Evolutionary conservation across 805 yeast genomes (phyloP).

Genomic region (Saccharomycopsis sp.): DNA sequence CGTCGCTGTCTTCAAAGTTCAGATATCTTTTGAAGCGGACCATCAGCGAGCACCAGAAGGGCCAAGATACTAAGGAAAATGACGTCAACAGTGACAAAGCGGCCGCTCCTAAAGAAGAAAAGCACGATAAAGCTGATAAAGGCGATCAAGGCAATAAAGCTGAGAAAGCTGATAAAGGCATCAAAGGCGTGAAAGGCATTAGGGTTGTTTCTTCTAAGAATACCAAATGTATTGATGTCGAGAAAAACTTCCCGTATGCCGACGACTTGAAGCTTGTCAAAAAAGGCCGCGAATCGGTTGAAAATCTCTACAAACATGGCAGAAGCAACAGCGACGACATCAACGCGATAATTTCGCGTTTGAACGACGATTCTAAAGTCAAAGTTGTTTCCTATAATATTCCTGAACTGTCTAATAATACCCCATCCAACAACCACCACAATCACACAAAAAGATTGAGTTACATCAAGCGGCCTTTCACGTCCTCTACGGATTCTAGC

Average conservation of each 20-base stretch:
- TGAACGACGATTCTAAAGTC: neutral
- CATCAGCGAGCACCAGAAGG: slow-evolving; percentile 27
- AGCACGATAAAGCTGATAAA: too few relatives aligned
- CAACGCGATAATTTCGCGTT: neutral
- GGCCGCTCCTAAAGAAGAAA: neutral
- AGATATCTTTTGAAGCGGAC: slow-evolving; percentile 47
- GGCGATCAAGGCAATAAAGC: too few relatives aligned
- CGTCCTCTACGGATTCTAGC: slow-evolving; percentile 6
- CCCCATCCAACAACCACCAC: neutral
- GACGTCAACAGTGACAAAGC: neutral
- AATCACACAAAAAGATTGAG: slow-evolving; percentile 13
- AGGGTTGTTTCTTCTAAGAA: too few relatives aligned
- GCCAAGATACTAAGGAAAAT: neutral
- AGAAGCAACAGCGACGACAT: slow-evolving; percentile 20
- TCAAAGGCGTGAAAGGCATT: too few relatives aligned
- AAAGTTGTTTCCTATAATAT: neutral
- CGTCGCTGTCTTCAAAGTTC: slow-evolving; percentile 47
- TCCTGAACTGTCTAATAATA: neutral
- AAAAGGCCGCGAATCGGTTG: neutral
- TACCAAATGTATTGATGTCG: too few relatives aligned
- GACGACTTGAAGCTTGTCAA: neutral
- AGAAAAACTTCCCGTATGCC: neutral
- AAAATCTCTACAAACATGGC: slow-evolving; percentile 1
- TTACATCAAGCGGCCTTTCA: slow-evolving; percentile 19
- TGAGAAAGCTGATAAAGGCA: too few relatives aligned